Percentiles rank a stretch among this genome's conserved stretches.
phyloP scores from a whole-genome alignment of 441 rosid species.

The Monsonia emarginata region DNA sequence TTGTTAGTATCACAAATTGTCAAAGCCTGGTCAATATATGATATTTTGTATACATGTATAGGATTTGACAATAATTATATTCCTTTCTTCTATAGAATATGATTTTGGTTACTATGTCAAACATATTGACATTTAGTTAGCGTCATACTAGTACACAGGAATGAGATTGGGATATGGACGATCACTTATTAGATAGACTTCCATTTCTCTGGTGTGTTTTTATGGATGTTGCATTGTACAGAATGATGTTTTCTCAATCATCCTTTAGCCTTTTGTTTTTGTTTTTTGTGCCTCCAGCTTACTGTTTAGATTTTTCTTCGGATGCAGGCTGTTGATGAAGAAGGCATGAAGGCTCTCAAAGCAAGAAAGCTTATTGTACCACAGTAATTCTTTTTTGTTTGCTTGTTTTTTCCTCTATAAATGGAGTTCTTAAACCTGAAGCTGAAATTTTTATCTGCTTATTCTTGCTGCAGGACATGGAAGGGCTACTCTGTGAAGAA shows the following conservation, averaged over 20 bases:
- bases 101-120: not conserved
- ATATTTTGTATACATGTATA: not conserved
- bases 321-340: slow-evolving; percentile 40
- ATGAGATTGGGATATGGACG: too few species aligned
- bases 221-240: not conserved
- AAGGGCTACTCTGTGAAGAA: slow-evolving; percentile 65
- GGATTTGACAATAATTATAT: not conserved
- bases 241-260: not conserved
- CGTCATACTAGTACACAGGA: too few species aligned
- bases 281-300: slow-evolving; percentile 8
- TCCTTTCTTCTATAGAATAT: not conserved
- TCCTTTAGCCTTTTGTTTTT: not conserved
- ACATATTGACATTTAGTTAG: too few species aligned
- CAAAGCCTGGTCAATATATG: not conserved
- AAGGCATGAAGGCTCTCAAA: slow-evolving; percentile 42
- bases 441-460: not conserved
- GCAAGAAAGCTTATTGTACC: slow-evolving; percentile 57
- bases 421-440: not conserved
- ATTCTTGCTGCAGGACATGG: slow-evolving; percentile 44
- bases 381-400: slow-evolving; percentile 35
- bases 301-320: not conserved
- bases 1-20: slow-evolving; percentile 1
- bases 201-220: not conserved
- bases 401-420: not conserved
- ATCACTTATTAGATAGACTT: too few species aligned